Percentiles rank a stretch among this genome's conserved stretches.
Conservation (phyloP, 495 filamentous ascomycete genomes). For the Eremomyces bilateralis region DNA sequence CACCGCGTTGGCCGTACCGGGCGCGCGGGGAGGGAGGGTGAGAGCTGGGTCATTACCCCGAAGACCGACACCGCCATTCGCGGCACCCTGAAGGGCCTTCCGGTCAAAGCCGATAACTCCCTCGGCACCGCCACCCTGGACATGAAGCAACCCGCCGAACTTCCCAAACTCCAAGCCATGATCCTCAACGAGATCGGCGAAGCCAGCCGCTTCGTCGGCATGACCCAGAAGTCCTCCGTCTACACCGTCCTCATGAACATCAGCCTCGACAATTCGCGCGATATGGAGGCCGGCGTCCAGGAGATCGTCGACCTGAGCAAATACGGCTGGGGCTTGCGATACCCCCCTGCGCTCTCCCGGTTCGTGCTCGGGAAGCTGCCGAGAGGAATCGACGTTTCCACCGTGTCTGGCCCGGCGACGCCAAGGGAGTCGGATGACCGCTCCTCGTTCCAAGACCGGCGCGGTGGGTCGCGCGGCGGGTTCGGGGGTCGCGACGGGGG, state of each 20-base stretch:
- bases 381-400: too few relatives aligned
- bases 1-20: slow-evolving; percentile 64
- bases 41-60: slow-evolving; percentile 54
- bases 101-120: slow-evolving; percentile 36
- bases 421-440: too few relatives aligned
- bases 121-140: slow-evolving; percentile 30
- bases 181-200: slow-evolving; percentile 20
- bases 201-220: slow-evolving; percentile 16
- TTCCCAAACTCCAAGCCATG: slow-evolving; percentile 17
- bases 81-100: slow-evolving; percentile 34
- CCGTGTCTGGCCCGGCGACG: too few relatives aligned
- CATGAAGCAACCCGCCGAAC: slow-evolving; percentile 23
- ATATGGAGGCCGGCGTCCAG: slow-evolving; percentile 9
- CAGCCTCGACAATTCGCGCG: slow-evolving; percentile 8
- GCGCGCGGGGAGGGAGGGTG: slow-evolving; percentile 51
- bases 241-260: slow-evolving; percentile 31
- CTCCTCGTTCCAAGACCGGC: too few relatives aligned
- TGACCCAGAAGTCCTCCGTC: slow-evolving; percentile 23
- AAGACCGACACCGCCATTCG: slow-evolving; percentile 30
- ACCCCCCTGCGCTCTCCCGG: slow-evolving; percentile 3
- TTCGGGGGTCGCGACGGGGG: too few relatives aligned
- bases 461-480: too few relatives aligned
- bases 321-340: slow-evolving; percentile 10
- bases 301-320: slow-evolving; percentile 4
- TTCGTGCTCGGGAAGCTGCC: not conserved